A percentile compares a stretch with the other conserved stretches of the same genome.
phyloP scores from a whole-genome alignment of 305 asterid species.

The Striga hermonthica region DNA sequence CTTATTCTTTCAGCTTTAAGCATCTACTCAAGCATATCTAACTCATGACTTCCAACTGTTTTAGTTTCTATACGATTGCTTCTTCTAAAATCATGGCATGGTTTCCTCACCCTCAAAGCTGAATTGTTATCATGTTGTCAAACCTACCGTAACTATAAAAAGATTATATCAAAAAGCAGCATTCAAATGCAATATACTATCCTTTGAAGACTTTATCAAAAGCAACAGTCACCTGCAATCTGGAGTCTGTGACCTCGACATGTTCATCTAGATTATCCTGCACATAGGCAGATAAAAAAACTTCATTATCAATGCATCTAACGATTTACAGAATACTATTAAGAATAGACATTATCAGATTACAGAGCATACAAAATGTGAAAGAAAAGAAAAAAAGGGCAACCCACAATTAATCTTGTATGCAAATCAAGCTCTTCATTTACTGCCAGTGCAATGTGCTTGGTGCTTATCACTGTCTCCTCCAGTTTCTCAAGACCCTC shows the following conservation, averaged over 20 bases:
- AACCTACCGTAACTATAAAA: not conserved
- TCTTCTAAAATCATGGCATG: no score
- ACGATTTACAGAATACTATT: not conserved
- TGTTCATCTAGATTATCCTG: constrained; percentile 85
- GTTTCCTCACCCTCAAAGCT: no score
- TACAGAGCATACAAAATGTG: not conserved
- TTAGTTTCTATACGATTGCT: no score
- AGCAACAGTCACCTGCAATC: constrained; percentile 57
- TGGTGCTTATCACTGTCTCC: constrained; percentile 60
- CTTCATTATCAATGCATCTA: not conserved
- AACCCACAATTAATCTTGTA: constrained; percentile 57
- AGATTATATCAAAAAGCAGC: constrained; percentile 11
- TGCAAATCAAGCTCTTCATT: constrained; percentile 70
- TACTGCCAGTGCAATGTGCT: constrained; percentile 65
- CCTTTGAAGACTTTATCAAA: constrained; percentile 14
- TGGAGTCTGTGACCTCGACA: constrained; percentile 84
- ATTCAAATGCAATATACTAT: not conserved
- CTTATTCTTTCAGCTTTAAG: no score
- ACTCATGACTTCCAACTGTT: no score
- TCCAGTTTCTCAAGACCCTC: constrained; percentile 62
- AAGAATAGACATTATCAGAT: not conserved
- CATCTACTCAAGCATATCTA: no score
- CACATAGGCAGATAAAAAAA: constrained; percentile 26
- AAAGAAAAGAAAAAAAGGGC: constrained; percentile 15
- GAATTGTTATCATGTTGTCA: no score